phyloP scores from a whole-genome alignment of 257 asterid species.

The Solanum neorickii region DNA sequence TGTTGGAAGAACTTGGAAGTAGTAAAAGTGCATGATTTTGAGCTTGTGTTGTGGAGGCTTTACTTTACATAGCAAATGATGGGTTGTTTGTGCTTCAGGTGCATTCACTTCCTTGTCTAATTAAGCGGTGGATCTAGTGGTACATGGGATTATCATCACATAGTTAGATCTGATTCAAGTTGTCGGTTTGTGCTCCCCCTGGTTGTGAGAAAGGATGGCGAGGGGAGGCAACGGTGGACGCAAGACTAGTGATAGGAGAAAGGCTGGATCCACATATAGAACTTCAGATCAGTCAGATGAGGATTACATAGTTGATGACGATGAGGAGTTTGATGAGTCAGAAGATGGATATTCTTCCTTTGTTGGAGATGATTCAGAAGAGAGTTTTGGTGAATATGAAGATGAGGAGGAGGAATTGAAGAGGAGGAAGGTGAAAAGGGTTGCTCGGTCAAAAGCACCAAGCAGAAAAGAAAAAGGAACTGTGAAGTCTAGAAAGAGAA shows the following conservation, averaged over 20 bases:
- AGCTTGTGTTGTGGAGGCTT: not conserved
- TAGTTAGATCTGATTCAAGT: constrained; percentile 6
- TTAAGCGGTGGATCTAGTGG: not conserved
- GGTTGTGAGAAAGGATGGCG: constrained; percentile 30
- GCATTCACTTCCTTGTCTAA: not conserved
- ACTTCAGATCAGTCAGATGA: constrained; percentile 4
- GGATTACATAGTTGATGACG: constrained; percentile 55
- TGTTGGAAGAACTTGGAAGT: not conserved
- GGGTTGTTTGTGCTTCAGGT: not conserved
- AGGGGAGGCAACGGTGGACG: not conserved
- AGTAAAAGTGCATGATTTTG: not conserved
- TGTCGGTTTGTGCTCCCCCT: not conserved
- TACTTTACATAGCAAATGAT: not conserved
- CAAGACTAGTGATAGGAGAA: not conserved
- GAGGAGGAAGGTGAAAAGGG: constrained; percentile 34
- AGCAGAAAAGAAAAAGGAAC: constrained; percentile 27
- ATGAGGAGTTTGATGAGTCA: constrained; percentile 43
- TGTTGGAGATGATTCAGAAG: constrained; percentile 65
- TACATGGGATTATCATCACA: not conserved
- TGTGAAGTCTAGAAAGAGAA: constrained; percentile 16
- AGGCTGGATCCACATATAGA: not conserved
- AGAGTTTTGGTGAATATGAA: constrained; percentile 31
- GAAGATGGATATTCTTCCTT: constrained; percentile 69
- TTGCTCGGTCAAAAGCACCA: constrained; percentile 18
- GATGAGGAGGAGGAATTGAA: constrained; percentile 21